These are phyloP conservation scores for Hortiboletus flavorubellus DNA, from an alignment of 768 basidiomycete genomes.

Conservation along the genomic window DNA sequence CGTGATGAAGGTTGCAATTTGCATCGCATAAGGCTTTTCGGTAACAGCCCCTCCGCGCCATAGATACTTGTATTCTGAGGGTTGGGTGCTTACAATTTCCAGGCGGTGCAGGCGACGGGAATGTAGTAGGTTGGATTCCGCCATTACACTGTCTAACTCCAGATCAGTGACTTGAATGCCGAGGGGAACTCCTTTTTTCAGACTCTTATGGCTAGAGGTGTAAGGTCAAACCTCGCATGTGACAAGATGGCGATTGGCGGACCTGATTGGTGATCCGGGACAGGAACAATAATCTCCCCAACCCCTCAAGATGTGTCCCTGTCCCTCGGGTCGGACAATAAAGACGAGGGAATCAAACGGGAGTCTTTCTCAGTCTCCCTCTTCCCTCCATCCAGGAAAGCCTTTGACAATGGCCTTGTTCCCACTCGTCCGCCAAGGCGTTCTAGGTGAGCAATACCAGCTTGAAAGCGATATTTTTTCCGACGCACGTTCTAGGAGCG, in stretches of 20 bases:
- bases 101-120: background rate
- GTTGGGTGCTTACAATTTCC: background rate
- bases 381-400: background rate
- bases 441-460: conserved; percentile 20
- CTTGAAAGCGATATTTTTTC: background rate
- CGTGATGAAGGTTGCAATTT: background rate
- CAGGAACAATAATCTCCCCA: background rate
- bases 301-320: background rate
- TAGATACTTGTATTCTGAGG: background rate
- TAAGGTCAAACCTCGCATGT: background rate
- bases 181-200: background rate
- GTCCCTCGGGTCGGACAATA: conserved; percentile 3
- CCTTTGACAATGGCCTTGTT: conserved; percentile 14
- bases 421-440: conserved; percentile 13
- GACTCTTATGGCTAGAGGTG: background rate
- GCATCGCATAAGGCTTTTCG: background rate
- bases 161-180: background rate
- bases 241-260: background rate
- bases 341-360: conserved; percentile 1
- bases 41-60: background rate
- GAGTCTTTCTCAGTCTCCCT: background rate
- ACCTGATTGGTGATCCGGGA: background rate
- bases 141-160: background rate
- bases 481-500: conserved; percentile 10
- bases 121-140: background rate